phyloP scores from a whole-genome alignment of 1,284 basidiomycete species.

The Rhodotorula sp. region DNA sequence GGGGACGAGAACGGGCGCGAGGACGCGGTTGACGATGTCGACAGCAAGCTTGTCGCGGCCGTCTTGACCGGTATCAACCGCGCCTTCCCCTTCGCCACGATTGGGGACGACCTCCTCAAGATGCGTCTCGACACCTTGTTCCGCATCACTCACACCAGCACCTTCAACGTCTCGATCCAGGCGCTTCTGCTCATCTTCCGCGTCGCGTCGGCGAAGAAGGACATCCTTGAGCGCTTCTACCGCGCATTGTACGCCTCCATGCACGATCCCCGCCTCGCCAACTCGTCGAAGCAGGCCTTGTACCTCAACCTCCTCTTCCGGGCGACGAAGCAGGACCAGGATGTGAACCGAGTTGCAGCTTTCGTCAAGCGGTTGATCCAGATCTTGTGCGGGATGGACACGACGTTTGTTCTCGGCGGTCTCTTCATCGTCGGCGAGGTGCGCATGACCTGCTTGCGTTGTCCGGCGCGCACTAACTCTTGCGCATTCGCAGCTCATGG shows the following conservation, averaged over 20 bases:
- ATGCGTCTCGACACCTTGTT: slow-evolving; percentile 92
- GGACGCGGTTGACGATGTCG: slow-evolving; percentile 65
- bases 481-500: slow-evolving; percentile 63
- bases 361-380: slow-evolving; percentile 86
- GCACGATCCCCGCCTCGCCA: slow-evolving; percentile 74
- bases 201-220: slow-evolving; percentile 56
- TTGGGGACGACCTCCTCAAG: slow-evolving; percentile 65
- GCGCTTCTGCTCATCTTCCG: slow-evolving; percentile 90
- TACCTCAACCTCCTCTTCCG: slow-evolving; percentile 96
- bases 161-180: slow-evolving; percentile 94
- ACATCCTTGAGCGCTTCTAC: slow-evolving; percentile 81
- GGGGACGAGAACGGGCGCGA: slow-evolving; percentile 41
- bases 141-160: slow-evolving; percentile 83
- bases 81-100: slow-evolving; percentile 85
- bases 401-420: slow-evolving; percentile 85
- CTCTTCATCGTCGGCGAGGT: slow-evolving; percentile 61
- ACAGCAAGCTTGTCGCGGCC: slow-evolving; percentile 83
- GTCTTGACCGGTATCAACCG: slow-evolving; percentile 94
- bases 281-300: slow-evolving; percentile 92
- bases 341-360: slow-evolving; percentile 67
- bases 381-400: slow-evolving; percentile 70
- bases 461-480: neutral
- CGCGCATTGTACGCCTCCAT: slow-evolving; percentile 86
- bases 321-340: slow-evolving; percentile 76
- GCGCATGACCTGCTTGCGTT: slow-evolving; percentile 23